Base-by-base conservation (phyloP, 352 stramenopile species). In the Phytopythium vexans region DNA sequence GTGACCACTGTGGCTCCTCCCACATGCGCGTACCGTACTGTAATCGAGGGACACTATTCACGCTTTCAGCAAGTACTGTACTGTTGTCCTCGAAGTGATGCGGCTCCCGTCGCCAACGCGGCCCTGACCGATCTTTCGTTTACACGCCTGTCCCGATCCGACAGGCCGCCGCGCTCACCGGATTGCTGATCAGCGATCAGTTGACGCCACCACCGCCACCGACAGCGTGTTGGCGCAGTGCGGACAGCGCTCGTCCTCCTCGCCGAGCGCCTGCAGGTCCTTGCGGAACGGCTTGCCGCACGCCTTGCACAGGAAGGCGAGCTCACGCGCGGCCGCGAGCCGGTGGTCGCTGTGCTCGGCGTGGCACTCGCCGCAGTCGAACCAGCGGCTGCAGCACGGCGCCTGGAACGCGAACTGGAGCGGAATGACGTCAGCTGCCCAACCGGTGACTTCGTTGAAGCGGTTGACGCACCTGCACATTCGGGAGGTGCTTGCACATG, bases 351-450 rank as follows among this genome's bases (percentile, higher is more conserved):
- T 83, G 9, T 75, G 60, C 57, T 89, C 77, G 41, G 82, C 84
- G 52, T 92, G 79, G 45, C 82, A 88, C 55, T 87, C 75, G 51
- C 64, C 84, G 65, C 79, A 92, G 58, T 90, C 79, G 54, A 89
- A 92, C 82, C 77, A 92, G 41, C 75, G 79, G 12, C 66, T 71
- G 63, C 79, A 92, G 62, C 82, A 89, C 43, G 79, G 73, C 32
- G 79, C 72, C 39, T 61, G 77, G 63, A 89, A 90, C 7, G 77
- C 67, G 37, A 79, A 77, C 78, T 91, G 40, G 36, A 37, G 1
- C 38, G 15, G n/a, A 56, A 10, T 6, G 16, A 21, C 15, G 41
- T 27, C 21, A 27, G 21, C 21, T 27, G 21, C 1, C 21, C 21
- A 27, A 27, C 21, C 21, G 2, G 21, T 27, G 21, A 27, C 21